phyloP scores from a whole-genome alignment of 2,329 filamentous ascomycete genomes.

The Fusarium proliferatum region DNA sequence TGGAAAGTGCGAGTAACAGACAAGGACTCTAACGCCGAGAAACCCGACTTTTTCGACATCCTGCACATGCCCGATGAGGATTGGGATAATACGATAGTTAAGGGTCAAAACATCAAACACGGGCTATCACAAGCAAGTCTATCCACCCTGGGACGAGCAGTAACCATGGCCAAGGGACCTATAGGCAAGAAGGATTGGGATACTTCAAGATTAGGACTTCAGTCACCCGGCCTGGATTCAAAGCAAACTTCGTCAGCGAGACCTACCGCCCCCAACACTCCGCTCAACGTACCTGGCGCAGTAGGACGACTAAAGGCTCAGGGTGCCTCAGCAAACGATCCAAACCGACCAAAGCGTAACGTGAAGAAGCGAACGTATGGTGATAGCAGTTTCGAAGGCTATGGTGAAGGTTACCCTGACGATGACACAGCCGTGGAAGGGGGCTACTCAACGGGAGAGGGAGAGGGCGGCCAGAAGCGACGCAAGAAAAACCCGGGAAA shows the following conservation, averaged over 20 bases:
- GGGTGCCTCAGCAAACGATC: slow-evolving; percentile 56
- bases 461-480: slow-evolving; percentile 73
- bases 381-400: slow-evolving; percentile 79
- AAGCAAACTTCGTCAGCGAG: slow-evolving; percentile 58
- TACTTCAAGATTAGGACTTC: slow-evolving; percentile 67
- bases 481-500: slow-evolving; percentile 69
- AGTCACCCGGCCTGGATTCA: slow-evolving; percentile 56
- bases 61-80: slow-evolving; percentile 64
- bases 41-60: slow-evolving; percentile 64
- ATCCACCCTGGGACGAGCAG: slow-evolving; percentile 60
- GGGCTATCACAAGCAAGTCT: slow-evolving; percentile 61
- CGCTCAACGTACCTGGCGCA: slow-evolving; percentile 52
- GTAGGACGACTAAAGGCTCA: slow-evolving; percentile 54
- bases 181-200: slow-evolving; percentile 68
- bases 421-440: slow-evolving; percentile 69
- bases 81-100: slow-evolving; percentile 65
- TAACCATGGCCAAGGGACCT: slow-evolving; percentile 67
- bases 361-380: slow-evolving; percentile 81
- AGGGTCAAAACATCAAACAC: slow-evolving; percentile 64
- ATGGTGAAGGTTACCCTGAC: slow-evolving; percentile 77
- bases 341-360: slow-evolving; percentile 69
- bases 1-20: slow-evolving; percentile 70
- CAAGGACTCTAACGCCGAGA: slow-evolving; percentile 53
- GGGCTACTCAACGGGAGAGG: slow-evolving; percentile 79
- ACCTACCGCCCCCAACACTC: slow-evolving; percentile 65